Base-by-base conservation (phyloP, 495 filamentous ascomycete species). In the Penicillium desertorum region DNA sequence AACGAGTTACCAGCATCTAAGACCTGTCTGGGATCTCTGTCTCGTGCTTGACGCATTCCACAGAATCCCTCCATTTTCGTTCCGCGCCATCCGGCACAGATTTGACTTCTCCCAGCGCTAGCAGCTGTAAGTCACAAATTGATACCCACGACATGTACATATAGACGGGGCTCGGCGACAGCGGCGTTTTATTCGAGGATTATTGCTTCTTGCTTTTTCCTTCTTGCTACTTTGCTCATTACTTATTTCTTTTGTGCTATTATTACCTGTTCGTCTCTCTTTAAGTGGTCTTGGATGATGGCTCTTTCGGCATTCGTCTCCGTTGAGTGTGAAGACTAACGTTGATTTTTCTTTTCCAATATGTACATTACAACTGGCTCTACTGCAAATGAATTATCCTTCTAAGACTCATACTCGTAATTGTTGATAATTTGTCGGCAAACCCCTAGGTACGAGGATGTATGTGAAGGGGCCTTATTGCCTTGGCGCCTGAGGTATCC, bases 1-100 rank as follows among this genome's bases (percentile, higher is more conserved):
- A 78, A 62, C 65, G 81, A 50, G 71, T 83, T 37, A 81, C 80
- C 20, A 81, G 74, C 57, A 71, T 82, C 37, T 68, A 57, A 58
- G 27, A 8, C 19, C 27, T 16, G 20, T 16, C 36, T 59, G 5
- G 12, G 14, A 10, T 32, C 17, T 17, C 25, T 32, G 2, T 39
- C 30, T 25, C 29, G 23, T 37, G 39, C 29, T 39, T 39, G 27
- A 32, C 11, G 11, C 22, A 37, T 47, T 20, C 10, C 25, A 43
- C 32, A 51, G 17, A 14, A 34, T 23, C 39, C 36, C 46, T 53
- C 43, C 57, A 39, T 16, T 48, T 60, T 44, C 48, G 29, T 49
- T 49, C 43, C 49, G 29, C 23, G 42, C 45, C 44, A 37, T 54
- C 30, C 30, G 47, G 32, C 43, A 53, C 39, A 56, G 36, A 36